phyloP scores from a whole-genome alignment of 257 asterid species.

The Cruciata laevipes region DNA sequence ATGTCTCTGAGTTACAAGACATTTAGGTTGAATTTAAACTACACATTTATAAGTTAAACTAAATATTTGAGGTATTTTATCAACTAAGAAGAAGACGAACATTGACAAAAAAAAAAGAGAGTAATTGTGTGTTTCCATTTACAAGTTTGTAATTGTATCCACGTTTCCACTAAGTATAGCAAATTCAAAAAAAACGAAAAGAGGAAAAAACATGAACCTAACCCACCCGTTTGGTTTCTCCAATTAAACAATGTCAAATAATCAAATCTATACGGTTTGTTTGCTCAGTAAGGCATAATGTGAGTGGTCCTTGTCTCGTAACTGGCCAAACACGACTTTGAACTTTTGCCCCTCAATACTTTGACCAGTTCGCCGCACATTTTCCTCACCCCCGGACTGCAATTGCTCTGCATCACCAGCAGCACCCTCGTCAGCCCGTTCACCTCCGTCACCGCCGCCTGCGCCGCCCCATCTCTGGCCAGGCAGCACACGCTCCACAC shows the following conservation, averaged over 20 bases:
- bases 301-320: conserved; percentile 79
- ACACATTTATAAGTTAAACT: no score
- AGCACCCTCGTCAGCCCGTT: conserved; percentile 77
- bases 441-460: conserved; percentile 39
- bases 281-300: conserved; percentile 61
- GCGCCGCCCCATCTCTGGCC: conserved; percentile 47
- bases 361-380: conserved; percentile 90
- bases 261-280: background rate
- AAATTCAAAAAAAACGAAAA: conserved; percentile 4
- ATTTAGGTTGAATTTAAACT: no score
- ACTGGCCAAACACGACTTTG: conserved; percentile 76
- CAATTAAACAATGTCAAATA: conserved; percentile 3
- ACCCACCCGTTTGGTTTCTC: conserved; percentile 5
- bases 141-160: conserved; percentile 7
- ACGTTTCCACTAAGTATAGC: conserved; percentile 2
- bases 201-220: background rate
- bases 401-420: conserved; percentile 83
- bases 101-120: background rate
- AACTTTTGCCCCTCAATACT: conserved; percentile 47
- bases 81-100: background rate
- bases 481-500: conserved; percentile 84
- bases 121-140: background rate
- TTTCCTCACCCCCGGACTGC: conserved; percentile 39
- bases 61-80: no score
- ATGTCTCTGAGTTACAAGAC: no score